phyloP scores from a whole-genome alignment of 1,139 yeast species.

The Hyphopichia pseudoburtonii region DNA sequence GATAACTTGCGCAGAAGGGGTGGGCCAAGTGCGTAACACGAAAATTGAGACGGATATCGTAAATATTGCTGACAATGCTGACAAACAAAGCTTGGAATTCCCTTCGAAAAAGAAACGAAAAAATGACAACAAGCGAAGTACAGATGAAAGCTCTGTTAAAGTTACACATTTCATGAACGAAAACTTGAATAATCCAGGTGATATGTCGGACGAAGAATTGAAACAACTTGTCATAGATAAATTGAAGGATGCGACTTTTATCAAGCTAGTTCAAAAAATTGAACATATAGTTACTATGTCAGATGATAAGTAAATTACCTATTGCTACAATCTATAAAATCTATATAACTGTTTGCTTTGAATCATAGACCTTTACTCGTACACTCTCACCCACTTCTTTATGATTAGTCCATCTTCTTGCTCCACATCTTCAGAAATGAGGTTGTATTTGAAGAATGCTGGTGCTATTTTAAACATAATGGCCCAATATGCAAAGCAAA shows the following conservation, averaged over 20 bases:
- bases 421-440: slow-evolving; percentile 36
- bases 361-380: slow-evolving; percentile 4
- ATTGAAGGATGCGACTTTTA: slow-evolving; percentile 11
- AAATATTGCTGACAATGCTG: too few relatives aligned
- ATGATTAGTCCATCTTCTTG: slow-evolving; percentile 56
- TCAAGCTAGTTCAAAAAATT: slow-evolving; percentile 12
- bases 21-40: too few relatives aligned
- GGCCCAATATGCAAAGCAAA: slow-evolving; percentile 49
- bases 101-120: too few relatives aligned
- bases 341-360: too few relatives aligned
- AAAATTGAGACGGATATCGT: too few relatives aligned
- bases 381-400: slow-evolving; percentile 49
- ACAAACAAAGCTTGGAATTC: too few relatives aligned
- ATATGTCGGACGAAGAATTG: slow-evolving; percentile 6
- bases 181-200: background rate
- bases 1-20: too few relatives aligned
- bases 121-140: too few relatives aligned
- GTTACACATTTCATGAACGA: too few relatives aligned
- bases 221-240: slow-evolving; percentile 1
- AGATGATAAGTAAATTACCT: background rate
- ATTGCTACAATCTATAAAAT: slow-evolving; percentile 1
- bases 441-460: slow-evolving; percentile 37
- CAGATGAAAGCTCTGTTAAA: too few relatives aligned
- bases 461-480: slow-evolving; percentile 49
- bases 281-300: slow-evolving; percentile 8